These are phyloP conservation scores for Mycena polygramma DNA, from an alignment of 768 basidiomycete genomes.

Conservation along the genomic window DNA sequence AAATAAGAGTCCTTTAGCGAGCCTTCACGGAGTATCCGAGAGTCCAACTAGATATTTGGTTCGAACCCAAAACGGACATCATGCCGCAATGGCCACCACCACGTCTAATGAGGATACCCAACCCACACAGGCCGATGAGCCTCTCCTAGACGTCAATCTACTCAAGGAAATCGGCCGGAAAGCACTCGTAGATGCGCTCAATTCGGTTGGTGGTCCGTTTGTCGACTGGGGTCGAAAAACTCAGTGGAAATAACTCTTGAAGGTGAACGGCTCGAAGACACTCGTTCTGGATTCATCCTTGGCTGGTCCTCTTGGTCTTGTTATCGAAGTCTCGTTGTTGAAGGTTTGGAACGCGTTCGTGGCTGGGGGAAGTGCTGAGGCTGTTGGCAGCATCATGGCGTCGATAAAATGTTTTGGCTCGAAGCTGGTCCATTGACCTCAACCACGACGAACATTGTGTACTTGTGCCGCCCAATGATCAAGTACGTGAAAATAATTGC, in stretches of 20 bases:
- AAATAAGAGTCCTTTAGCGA: too few relatives aligned
- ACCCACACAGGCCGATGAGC: conserved; percentile 52
- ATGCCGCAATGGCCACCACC: conserved; percentile 36
- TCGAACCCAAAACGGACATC: not conserved
- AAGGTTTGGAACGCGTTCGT: conserved; percentile 68
- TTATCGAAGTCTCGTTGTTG: conserved; percentile 93
- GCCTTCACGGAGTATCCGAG: too few relatives aligned
- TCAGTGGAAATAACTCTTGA: conserved; percentile 24
- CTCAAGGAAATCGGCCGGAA: conserved; percentile 86
- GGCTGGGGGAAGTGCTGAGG: not conserved
- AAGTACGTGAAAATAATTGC: conserved; percentile 91
- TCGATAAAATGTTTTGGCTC: conserved; percentile 99
- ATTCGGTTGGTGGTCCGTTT: conserved; percentile 67
- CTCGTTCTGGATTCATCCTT: conserved; percentile 92
- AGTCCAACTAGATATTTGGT: too few relatives aligned
- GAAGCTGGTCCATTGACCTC: conserved; percentile 89
- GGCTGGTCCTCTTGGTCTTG: conserved; percentile 91
- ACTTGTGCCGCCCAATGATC: conserved; percentile 91
- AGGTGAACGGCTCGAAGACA: conserved; percentile 96
- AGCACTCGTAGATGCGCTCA: conserved; percentile 86
- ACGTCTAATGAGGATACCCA: conserved; percentile 53
- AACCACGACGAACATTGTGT: conserved; percentile 90
- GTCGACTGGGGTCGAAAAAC: conserved; percentile 9
- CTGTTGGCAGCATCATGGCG: conserved; percentile 87
- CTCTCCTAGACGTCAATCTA: conserved; percentile 67